Percentiles rank a stretch among this genome's conserved stretches.
Conservation (phyloP, 176 grass and related monocot species). For the Aegilops tauschii region DNA sequence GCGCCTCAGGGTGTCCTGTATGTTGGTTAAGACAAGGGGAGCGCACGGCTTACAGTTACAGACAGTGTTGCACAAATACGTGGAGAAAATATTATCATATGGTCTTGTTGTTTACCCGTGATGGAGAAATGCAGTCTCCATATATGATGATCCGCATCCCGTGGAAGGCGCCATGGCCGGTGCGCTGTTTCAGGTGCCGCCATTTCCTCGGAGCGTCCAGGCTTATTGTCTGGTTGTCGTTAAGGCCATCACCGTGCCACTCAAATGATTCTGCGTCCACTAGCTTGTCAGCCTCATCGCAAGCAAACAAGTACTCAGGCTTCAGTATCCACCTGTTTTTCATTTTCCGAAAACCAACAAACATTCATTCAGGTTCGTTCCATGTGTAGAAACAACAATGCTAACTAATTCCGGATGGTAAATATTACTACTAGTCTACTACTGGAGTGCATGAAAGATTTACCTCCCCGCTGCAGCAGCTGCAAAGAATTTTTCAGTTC, state of each 20-base stretch:
- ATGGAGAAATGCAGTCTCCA: slow-evolving; percentile 86
- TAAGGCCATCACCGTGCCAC: slow-evolving; percentile 59
- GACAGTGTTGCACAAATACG: too few species aligned
- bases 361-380: background rate
- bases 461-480: slow-evolving; percentile 90
- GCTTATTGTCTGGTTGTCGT: slow-evolving; percentile 60
- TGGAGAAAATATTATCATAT: background rate
- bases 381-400: background rate
- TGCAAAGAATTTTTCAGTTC: slow-evolving; percentile 95
- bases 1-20: slow-evolving; percentile 85
- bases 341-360: background rate
- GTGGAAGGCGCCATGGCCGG: slow-evolving; percentile 75
- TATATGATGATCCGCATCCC: slow-evolving; percentile 78
- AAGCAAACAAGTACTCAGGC: slow-evolving; percentile 75
- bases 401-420: background rate
- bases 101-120: slow-evolving; percentile 39
- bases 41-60: background rate
- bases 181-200: slow-evolving; percentile 64
- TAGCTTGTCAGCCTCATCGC: slow-evolving; percentile 73
- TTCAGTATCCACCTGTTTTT: slow-evolving; percentile 86
- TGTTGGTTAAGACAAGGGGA: background rate
- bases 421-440: background rate
- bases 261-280: slow-evolving; percentile 83
- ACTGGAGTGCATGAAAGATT: background rate
- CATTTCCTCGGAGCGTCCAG: slow-evolving; percentile 84